Percentiles rank a stretch among this genome's conserved stretches.
Conservation (phyloP, 805 yeast species). For the Yarrowia sp. region DNA sequence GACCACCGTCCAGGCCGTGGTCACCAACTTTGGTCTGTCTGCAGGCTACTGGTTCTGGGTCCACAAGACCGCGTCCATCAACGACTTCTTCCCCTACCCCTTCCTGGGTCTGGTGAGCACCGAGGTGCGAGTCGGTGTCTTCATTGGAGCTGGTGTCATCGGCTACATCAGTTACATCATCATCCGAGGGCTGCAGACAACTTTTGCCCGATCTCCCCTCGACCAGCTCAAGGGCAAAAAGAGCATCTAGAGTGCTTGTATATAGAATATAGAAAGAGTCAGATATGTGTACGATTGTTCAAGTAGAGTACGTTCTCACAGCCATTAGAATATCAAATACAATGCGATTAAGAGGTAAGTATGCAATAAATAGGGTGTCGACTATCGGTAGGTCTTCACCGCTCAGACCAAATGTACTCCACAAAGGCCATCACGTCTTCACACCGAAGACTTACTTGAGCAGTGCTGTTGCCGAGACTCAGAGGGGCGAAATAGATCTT, state of each 20-base stretch:
- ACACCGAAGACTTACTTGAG: conserved; percentile 22
- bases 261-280: background rate
- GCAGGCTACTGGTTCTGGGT: conserved; percentile 51
- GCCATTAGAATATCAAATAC: background rate
- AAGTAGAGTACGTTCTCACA: background rate
- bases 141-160: conserved; percentile 43
- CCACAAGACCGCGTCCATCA: conserved; percentile 45
- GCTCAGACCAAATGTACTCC: conserved; percentile 39
- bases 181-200: conserved; percentile 44
- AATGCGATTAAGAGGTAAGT: conserved; percentile 3
- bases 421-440: conserved; percentile 37
- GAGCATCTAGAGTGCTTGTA: conserved; percentile 16
- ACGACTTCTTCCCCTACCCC: conserved; percentile 51
- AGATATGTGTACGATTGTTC: too few relatives aligned
- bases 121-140: conserved; percentile 43
- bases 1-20: conserved; percentile 42
- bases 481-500: conserved; percentile 39
- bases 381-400: background rate
- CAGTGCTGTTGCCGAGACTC: conserved; percentile 34
- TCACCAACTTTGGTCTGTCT: conserved; percentile 43
- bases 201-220: conserved; percentile 22
- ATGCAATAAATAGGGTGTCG: conserved; percentile 10
- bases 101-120: conserved; percentile 44
- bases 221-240: conserved; percentile 16
- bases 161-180: conserved; percentile 42